Conservation (phyloP, 352 stramenopile species). For the Phytophthora megakarya region DNA sequence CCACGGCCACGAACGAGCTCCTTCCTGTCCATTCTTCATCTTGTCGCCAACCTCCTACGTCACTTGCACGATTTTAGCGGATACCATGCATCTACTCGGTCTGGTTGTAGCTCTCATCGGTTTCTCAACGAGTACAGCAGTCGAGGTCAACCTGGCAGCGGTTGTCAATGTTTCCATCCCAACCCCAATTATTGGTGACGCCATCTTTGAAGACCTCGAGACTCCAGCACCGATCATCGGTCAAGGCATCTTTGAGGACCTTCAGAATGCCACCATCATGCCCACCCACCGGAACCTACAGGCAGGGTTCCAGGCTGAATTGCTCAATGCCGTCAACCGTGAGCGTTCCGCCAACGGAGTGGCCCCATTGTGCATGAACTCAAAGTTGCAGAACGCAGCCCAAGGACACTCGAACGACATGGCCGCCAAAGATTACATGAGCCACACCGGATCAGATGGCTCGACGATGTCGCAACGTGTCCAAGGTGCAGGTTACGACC, state of each 20-base stretch:
- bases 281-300: slow-evolving; percentile 21
- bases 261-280: slow-evolving; percentile 5
- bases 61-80: background rate
- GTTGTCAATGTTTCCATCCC: slow-evolving; percentile 12
- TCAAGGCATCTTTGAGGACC: slow-evolving; percentile 22
- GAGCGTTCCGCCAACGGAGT: slow-evolving; percentile 46
- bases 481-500: slow-evolving; percentile 44
- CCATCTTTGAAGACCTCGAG: slow-evolving; percentile 30
- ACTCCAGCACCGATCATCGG: slow-evolving; percentile 26
- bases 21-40: slow-evolving; percentile 30
- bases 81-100: slow-evolving; percentile 21
- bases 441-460: slow-evolving; percentile 50
- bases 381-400: slow-evolving; percentile 34
- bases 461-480: slow-evolving; percentile 48
- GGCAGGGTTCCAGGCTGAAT: slow-evolving; percentile 29
- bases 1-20: background rate
- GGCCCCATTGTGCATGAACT: slow-evolving; percentile 45
- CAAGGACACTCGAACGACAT: slow-evolving; percentile 48
- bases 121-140: slow-evolving; percentile 5
- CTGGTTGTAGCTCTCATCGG: slow-evolving; percentile 17
- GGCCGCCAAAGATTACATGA: slow-evolving; percentile 54
- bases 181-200: slow-evolving; percentile 26
- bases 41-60: slow-evolving; percentile 5
- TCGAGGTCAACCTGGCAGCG: slow-evolving; percentile 3
- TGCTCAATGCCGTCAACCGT: slow-evolving; percentile 58